Percentiles rank a stretch among this genome's conserved stretches.
These are phyloP conservation scores for Mycena latifolia DNA, from an alignment of 768 basidiomycete species.

Conservation along the genomic window DNA sequence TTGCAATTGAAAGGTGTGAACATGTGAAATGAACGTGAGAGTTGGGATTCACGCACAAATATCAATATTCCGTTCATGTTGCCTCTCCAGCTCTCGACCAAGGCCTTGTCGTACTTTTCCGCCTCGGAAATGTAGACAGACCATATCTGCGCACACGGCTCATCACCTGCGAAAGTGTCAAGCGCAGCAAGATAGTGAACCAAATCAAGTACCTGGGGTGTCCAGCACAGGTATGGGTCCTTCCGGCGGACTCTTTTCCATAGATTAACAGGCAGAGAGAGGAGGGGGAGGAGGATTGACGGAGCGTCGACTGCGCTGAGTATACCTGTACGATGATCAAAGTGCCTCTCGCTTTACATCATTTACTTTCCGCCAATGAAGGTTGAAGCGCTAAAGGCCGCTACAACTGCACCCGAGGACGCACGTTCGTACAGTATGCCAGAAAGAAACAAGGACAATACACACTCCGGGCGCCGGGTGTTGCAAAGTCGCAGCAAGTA, in stretches of 20 bases:
- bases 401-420: too few species aligned
- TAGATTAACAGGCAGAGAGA: neutral
- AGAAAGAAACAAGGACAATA: too few species aligned
- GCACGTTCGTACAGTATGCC: too few species aligned
- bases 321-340: too few species aligned
- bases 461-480: too few species aligned
- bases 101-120: constrained; percentile 36
- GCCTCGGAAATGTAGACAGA: constrained; percentile 35
- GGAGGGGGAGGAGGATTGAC: too few species aligned
- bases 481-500: too few species aligned
- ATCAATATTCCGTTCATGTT: constrained; percentile 37
- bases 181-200: neutral
- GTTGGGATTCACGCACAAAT: constrained; percentile 23
- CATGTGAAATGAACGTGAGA: neutral
- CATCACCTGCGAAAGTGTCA: constrained; percentile 29
- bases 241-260: constrained; percentile 19
- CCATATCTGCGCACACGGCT: constrained; percentile 37
- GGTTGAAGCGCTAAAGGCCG: too few species aligned
- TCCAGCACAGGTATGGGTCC: constrained; percentile 25
- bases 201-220: constrained; percentile 24
- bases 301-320: too few species aligned
- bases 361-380: too few species aligned
- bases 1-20: constrained; percentile 1
- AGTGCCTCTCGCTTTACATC: too few species aligned
- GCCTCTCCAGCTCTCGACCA: constrained; percentile 31